phyloP scores from a whole-genome alignment of 257 asterid genomes.

The Nicotiana noctiflora region DNA sequence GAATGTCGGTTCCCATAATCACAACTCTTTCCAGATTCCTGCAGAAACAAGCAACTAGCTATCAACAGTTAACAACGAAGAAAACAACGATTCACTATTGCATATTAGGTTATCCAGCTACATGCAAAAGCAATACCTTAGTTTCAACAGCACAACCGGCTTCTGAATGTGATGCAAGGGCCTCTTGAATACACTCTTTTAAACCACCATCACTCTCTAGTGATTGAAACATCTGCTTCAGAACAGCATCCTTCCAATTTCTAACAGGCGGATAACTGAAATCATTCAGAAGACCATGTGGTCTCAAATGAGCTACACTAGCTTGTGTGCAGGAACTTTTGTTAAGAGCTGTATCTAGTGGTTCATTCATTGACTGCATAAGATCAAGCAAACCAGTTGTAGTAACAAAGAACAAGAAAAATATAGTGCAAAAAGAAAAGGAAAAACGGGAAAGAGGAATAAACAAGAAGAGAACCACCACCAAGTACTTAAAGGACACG shows the following conservation, averaged over 20 bases:
- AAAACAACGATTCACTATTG: not conserved
- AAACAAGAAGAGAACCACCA: conserved; percentile 1
- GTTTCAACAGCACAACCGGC: conserved; percentile 31
- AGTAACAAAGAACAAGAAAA: not conserved
- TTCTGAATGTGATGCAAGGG: conserved; percentile 35
- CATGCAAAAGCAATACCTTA: conserved; percentile 32
- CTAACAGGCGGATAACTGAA: conserved; percentile 28
- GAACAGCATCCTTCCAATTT: conserved; percentile 43
- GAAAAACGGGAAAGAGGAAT: not conserved
- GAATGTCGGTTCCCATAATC: conserved; percentile 30
- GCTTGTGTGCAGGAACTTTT: conserved; percentile 19
- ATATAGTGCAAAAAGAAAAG: not conserved
- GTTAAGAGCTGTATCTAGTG: conserved; percentile 14
- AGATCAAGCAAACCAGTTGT: not conserved
- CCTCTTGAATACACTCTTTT: conserved; percentile 39
- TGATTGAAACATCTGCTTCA: conserved; percentile 52
- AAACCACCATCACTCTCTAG: conserved; percentile 45
- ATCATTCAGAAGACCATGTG: conserved; percentile 16
- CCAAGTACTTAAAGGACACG: not conserved
- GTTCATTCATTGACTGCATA: conserved; percentile 31
- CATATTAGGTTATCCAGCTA: not conserved
- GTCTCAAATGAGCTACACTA: conserved; percentile 22
- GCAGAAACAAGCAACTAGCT: conserved; percentile 9
- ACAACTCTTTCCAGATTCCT: conserved; percentile 46
- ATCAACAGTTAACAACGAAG: not conserved